Base-by-base conservation (phyloP, 2,329 filamentous ascomycete species). In the Fusarium temperatum region DNA sequence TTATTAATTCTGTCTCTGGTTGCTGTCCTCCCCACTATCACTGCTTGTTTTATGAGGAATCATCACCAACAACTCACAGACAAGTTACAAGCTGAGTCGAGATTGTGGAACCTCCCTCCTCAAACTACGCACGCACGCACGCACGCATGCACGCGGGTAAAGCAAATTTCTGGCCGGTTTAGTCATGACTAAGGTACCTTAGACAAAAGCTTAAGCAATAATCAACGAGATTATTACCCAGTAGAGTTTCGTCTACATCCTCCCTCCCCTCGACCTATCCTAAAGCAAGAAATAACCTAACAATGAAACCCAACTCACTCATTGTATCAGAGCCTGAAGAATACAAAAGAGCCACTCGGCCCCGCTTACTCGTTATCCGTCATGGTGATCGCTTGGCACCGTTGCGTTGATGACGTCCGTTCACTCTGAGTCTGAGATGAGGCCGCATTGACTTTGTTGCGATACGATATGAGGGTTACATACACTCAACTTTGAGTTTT, bases 341-440 rank as follows among this genome's bases (percentile, higher is more conserved):
- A 15, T 28, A 28, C 10, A 20, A 53, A 11, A 28, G 41, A 30
- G 48, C 54, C 36, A 47, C 59, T 30, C 53, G 47, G 53, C 66
- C 66, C 59, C 66, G 66, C 66, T 68, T 51, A 6, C 65, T 60
- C 47, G 65, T 68, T 68, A 67, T 68, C 65, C 65, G 65, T 68
- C 63, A 61, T 59, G 45, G 47, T 65, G 51, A 53, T 70, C 58
- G 63, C 53, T 58, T 66, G 61, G 64, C 64, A 35, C 67, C 59
- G 66, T 70, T 70, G 42, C 32, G 41, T 35, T 59, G n/a, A 70
- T 70, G 66, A 70, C 67, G 67, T 70, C 67, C 51, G 41, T 58
- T 65, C 51, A 30, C 66, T 28, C 54, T 59, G 32, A 53, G 54
- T 28, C 54, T 59, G 32, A 53, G 54, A 59, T 63, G 53, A 65